Conservation (phyloP, 1,284 basidiomycete species). For the Apiotrichum montevideense region DNA sequence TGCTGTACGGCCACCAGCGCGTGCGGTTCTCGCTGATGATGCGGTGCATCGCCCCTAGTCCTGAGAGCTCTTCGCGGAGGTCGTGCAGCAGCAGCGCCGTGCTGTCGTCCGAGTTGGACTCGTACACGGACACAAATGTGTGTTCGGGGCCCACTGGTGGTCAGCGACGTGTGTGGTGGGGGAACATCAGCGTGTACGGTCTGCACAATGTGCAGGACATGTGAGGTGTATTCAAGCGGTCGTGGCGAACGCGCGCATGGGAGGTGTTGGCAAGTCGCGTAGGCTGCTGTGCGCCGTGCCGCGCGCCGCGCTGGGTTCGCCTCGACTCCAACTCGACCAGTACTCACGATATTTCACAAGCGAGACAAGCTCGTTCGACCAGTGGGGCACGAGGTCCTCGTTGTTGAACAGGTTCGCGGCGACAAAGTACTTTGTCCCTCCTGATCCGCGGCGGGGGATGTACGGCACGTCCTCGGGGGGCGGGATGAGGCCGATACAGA, state of each 20-base stretch:
- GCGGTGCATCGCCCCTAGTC: constrained; percentile 39
- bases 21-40: constrained; percentile 40
- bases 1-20: constrained; percentile 39
- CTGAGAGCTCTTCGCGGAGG: constrained; percentile 42
- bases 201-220: too few species aligned
- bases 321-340: too few species aligned
- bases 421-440: constrained; percentile 21
- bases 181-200: too few species aligned
- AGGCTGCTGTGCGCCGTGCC: too few species aligned
- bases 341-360: constrained; percentile 25
- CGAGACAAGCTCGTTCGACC: constrained; percentile 18
- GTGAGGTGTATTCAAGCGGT: too few species aligned
- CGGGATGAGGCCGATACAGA: constrained; percentile 16
- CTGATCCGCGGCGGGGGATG: neutral
- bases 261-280: too few species aligned
- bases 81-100: constrained; percentile 48
- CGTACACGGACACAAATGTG: constrained; percentile 56
- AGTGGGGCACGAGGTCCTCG: constrained; percentile 21
- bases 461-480: constrained; percentile 10
- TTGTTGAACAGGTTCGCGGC: constrained; percentile 35
- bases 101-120: constrained; percentile 52
- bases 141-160: constrained; percentile 51
- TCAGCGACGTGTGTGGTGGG: too few species aligned
- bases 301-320: neutral
- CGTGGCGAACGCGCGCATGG: too few species aligned